A percentile compares a stretch with the other conserved stretches of the same genome.
phyloP scores from a whole-genome alignment of 2,329 filamentous ascomycete genomes.

The Neofusicoccum laricinum region DNA sequence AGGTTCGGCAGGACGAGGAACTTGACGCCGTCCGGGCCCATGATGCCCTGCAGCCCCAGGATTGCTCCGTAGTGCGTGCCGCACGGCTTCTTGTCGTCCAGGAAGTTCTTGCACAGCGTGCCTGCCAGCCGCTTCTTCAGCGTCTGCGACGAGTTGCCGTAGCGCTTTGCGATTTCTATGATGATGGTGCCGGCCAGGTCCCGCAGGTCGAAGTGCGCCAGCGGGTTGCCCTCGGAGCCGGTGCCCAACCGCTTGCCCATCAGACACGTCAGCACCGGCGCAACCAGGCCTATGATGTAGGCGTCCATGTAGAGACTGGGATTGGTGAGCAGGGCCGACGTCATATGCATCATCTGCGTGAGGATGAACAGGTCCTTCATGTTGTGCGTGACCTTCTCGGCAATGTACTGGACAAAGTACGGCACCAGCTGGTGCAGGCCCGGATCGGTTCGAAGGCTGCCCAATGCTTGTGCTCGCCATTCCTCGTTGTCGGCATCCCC shows the following conservation, averaged over 20 bases:
- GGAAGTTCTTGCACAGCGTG: constrained; percentile 88
- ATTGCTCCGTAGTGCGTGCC: constrained; percentile 88
- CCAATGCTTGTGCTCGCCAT: constrained; percentile 79
- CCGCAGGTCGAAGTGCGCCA: constrained; percentile 70
- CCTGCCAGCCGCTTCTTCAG: constrained; percentile 85
- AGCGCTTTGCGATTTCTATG: constrained; percentile 74
- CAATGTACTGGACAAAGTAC: constrained; percentile 94
- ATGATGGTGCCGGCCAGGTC: constrained; percentile 82
- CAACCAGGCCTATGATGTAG: constrained; percentile 69
- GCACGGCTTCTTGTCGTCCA: constrained; percentile 79
- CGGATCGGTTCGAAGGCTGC: constrained; percentile 82
- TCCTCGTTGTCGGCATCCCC: constrained; percentile 86
- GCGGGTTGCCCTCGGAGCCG: constrained; percentile 44
- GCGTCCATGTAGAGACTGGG: constrained; percentile 72
- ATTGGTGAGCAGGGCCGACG: constrained; percentile 80
- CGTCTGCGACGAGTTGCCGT: constrained; percentile 74
- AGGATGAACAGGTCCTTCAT: constrained; percentile 87
- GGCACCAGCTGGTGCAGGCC: constrained; percentile 93
- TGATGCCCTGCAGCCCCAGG: constrained; percentile 73
- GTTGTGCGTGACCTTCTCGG: constrained; percentile 92
- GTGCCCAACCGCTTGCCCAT: constrained; percentile 76
- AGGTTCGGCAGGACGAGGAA: constrained; percentile 66
- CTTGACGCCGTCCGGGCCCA: constrained; percentile 64
- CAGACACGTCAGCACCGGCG: constrained; percentile 86
- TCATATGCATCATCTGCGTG: constrained; percentile 88